Evolutionary conservation across 129 eudicot genomes (phyloP).

Genomic region (Artemisia tridentata): DNA sequence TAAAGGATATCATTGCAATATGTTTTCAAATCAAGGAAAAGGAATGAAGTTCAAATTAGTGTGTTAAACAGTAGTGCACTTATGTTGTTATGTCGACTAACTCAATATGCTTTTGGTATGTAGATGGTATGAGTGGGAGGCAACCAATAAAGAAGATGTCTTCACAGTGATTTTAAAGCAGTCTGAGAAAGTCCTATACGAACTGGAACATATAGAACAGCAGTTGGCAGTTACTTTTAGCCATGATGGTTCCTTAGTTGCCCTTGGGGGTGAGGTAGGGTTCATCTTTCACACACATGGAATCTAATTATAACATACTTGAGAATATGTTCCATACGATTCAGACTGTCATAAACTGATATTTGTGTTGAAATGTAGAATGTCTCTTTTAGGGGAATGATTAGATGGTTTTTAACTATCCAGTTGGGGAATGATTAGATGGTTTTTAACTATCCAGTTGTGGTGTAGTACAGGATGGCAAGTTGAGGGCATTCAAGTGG

Average conservation of each 20-base stretch:
- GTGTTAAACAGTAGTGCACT: too few relatives aligned
- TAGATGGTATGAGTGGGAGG: constrained; percentile 89
- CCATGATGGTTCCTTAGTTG: constrained; percentile 83
- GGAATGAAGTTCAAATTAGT: too few relatives aligned
- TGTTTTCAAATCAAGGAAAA: too few relatives aligned
- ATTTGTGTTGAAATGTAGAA: not conserved
- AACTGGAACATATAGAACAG: constrained; percentile 81
- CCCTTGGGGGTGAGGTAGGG: constrained; percentile 92
- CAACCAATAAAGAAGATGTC: constrained; percentile 25
- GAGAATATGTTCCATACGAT: too few relatives aligned
- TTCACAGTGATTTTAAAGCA: constrained; percentile 46
- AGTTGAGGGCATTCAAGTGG: constrained; percentile 94
- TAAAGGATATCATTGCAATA: not conserved
- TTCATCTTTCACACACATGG: constrained; percentile 10
- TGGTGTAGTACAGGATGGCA: constrained; percentile 98
- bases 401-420: too few relatives aligned
- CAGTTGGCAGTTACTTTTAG: constrained; percentile 79
- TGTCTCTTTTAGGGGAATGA: too few relatives aligned
- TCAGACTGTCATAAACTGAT: not conserved
- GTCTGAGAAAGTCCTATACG: constrained; percentile 69
- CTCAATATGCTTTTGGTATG: too few relatives aligned
- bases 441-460: constrained; percentile 32
- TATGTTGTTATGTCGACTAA: too few relatives aligned
- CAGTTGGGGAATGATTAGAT: too few relatives aligned
- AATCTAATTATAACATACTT: not conserved